Evolutionary conservation across 441 rosid species (phyloP).

Genomic region (Erodium chrysanthum): DNA sequence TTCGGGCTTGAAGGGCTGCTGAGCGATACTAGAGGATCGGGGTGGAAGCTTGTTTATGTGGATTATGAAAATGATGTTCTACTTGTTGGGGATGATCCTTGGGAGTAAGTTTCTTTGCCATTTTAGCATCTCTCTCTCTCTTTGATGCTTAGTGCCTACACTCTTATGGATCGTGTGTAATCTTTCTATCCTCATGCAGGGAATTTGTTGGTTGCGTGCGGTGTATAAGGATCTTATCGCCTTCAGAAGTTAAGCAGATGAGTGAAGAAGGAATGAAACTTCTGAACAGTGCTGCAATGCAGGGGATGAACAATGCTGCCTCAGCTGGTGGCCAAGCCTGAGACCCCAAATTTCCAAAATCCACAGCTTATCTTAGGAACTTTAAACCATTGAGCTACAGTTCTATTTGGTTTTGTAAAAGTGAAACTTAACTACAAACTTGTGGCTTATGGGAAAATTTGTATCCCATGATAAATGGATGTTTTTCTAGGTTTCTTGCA

Average conservation of each 20-base stretch:
- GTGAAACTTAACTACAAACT: background rate
- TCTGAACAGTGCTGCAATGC: conserved; percentile 55
- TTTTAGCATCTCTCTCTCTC: no score
- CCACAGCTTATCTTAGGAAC: background rate
- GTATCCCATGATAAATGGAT: background rate
- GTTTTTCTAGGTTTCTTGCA: background rate
- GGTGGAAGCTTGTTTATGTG: conserved; percentile 92
- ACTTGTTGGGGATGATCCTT: conserved; percentile 95
- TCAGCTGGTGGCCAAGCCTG: background rate
- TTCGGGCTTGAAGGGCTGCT: conserved; percentile 90
- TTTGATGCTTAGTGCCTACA: no score
- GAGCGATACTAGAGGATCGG: conserved; percentile 59
- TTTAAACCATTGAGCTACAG: background rate
- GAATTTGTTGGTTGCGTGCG: conserved; percentile 93
- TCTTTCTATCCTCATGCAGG: no score
- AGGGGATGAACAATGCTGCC: conserved; percentile 10
- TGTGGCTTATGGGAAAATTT: background rate
- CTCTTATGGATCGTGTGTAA: no score
- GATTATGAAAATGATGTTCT: conserved; percentile 93
- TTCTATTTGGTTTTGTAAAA: background rate
- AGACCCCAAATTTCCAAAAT: background rate
- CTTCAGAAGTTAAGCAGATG: conserved; percentile 93
- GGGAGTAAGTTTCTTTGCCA: conserved; percentile 71
- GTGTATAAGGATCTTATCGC: conserved; percentile 92
- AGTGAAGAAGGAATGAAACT: conserved; percentile 98